Evolutionary conservation across 2,329 filamentous ascomycete species (phyloP), one percentile per base, ranked within the genome.

Genomic region (Fusarium ambrosium): DNA sequence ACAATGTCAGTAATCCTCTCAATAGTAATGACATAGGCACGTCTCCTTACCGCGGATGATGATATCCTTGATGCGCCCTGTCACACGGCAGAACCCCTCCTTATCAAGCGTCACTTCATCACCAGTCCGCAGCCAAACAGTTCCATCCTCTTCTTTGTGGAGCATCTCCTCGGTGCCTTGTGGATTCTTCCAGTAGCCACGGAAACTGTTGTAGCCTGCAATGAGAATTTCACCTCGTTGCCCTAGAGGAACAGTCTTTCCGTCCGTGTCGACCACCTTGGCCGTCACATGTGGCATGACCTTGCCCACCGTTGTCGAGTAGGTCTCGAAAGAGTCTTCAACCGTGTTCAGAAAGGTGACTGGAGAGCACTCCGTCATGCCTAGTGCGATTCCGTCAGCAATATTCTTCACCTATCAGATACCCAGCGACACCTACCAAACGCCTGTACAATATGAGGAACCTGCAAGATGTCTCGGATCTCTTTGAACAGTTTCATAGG

Each of bases 31-130:
- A 18, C 14, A 37, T 3, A 7, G 6, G 14, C 36, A 37, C 2
- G 37, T 11, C 18, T 41, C 39, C 8, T 56, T 41, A 65, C 94
- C 95, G 22, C 93, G 89, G 77, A 97, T 97, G 75, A 97, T 97
- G 62, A 97, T 83, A 80, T 97, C 95, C 82, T 97, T 97, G 78
- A 96, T 94, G 4, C 94, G 87, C 3, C 94, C 93, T 0, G 94
- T 97, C 76, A 97, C 96, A 73, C 89, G 89, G 2, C 96, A 88
- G 78, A 94, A 97, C 0, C 95, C 95, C 24, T 95, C 89, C 3
- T 82, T 85, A 62, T 95, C 93, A 86, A 97, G 94, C 51, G 85
- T 85, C 4, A 93, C 95, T 84, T 97, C 95, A 76, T 97, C 95
- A 14, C 95, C 95, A 0, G 92, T 95, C 81, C 92, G 85, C 92